Conservation (phyloP, 2,329 filamentous ascomycete species). For the Apiospora koreana region DNA sequence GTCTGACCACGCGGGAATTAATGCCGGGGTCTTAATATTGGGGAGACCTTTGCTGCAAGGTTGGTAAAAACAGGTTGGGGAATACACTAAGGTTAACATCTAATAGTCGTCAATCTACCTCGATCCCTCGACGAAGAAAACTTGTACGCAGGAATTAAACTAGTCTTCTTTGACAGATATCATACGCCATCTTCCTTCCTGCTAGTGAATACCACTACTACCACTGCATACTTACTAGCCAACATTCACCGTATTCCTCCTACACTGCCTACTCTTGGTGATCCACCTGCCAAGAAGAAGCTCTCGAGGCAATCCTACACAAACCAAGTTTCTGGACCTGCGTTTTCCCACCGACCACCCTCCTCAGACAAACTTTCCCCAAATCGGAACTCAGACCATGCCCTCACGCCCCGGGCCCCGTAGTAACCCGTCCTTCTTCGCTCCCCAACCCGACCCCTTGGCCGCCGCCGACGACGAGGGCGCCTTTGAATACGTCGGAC, state of each 20-base stretch:
- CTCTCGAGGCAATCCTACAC: not conserved
- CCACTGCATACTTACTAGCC: not conserved
- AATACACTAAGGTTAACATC: not conserved
- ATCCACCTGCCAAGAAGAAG: constrained; percentile 4
- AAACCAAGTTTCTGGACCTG: not conserved
- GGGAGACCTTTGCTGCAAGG: not conserved
- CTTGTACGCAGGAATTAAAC: not conserved
- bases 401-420: constrained; percentile 12
- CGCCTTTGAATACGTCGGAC: constrained; percentile 16
- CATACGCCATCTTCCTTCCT: not conserved
- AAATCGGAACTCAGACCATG: not conserved
- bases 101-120: not conserved
- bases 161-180: constrained; percentile 1
- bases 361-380: not conserved
- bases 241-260: not conserved
- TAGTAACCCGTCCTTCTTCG: constrained; percentile 14
- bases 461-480: constrained; percentile 10
- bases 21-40: not conserved
- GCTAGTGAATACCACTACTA: not conserved
- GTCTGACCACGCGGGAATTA: not conserved
- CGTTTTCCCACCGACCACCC: not conserved
- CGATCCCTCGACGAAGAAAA: not conserved
- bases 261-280: too few species aligned
- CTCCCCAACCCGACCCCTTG: constrained; percentile 15
- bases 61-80: not conserved